phyloP scores from a whole-genome alignment of 1,139 yeast genomes.

The Kluyveromyces marxianus region DNA sequence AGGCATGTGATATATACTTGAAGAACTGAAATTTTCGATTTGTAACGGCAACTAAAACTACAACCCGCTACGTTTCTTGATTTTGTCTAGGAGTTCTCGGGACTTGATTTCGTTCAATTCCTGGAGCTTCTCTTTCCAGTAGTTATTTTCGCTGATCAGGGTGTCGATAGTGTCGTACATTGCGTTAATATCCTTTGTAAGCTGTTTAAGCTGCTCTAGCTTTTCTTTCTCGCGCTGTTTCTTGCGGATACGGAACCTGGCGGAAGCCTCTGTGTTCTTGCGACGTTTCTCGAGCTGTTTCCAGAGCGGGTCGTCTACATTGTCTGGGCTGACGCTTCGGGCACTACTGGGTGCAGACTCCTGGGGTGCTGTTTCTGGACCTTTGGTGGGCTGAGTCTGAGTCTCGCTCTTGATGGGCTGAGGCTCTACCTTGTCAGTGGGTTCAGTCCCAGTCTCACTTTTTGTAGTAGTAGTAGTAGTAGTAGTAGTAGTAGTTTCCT shows the following conservation, averaged over 20 bases:
- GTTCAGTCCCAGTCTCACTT: background rate
- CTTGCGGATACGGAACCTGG: conserved; percentile 26
- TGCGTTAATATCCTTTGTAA: conserved; percentile 18
- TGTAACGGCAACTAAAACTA: background rate
- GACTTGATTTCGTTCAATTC: conserved; percentile 25
- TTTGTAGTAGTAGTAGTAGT: background rate
- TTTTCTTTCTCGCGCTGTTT: conserved; percentile 23
- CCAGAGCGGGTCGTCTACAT: conserved; percentile 6
- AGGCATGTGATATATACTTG: background rate
- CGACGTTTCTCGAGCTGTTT: conserved; percentile 16
- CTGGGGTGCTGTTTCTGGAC: background rate
- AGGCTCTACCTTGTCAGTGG: background rate
- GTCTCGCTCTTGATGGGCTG: background rate
- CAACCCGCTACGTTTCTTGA: conserved; percentile 14
- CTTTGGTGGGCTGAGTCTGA: background rate
- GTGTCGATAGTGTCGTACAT: conserved; percentile 20
- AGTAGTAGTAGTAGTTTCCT: background rate
- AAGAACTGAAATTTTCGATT: no score
- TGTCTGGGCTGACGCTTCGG: background rate
- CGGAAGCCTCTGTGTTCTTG: conserved; percentile 28
- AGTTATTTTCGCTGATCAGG: conserved; percentile 22
- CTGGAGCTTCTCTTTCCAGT: conserved; percentile 23
- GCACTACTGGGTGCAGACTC: background rate
- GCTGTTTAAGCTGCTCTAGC: conserved; percentile 14
- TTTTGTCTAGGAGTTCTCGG: conserved; percentile 19